Percentiles rank a stretch among this genome's conserved stretches.
phyloP scores from a whole-genome alignment of 495 filamentous ascomycete species.

The Rostrohypoxylon terebratum region DNA sequence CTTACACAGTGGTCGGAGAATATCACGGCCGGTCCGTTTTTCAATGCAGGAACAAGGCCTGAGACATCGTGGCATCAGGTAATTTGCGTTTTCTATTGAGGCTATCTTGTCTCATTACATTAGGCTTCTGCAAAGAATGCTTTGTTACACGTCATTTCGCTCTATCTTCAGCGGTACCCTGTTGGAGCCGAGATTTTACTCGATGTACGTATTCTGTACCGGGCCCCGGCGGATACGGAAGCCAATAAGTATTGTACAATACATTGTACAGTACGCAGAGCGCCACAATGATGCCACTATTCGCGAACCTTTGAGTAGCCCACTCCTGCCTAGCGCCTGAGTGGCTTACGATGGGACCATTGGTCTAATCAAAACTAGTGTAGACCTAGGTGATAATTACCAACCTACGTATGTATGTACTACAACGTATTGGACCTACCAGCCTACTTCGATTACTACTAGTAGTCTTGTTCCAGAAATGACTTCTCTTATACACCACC shows the following conservation, averaged over 20 bases:
- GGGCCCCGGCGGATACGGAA: constrained; percentile 15
- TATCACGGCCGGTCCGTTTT: constrained; percentile 30
- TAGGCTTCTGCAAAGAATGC: constrained; percentile 43
- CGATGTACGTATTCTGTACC: constrained; percentile 20
- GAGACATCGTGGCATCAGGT: constrained; percentile 43
- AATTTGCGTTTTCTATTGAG: constrained; percentile 37
- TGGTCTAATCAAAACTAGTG: constrained; percentile 42
- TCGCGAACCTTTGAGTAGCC: constrained; percentile 6
- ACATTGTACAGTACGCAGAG: constrained; percentile 13
- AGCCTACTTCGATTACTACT: constrained; percentile 23
- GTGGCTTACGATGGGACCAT: constrained; percentile 30
- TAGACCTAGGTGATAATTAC: background rate
- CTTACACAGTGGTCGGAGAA: constrained; percentile 37
- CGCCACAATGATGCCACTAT: constrained; percentile 1
- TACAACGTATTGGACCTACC: too few species aligned
- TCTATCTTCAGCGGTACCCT: constrained; percentile 31
- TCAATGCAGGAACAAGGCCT: constrained; percentile 45
- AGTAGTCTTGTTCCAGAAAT: constrained; percentile 14
- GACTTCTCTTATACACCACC: constrained; percentile 30
- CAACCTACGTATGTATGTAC: too few species aligned
- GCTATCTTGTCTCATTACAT: constrained; percentile 33
- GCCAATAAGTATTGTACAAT: constrained; percentile 2
- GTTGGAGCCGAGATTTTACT: constrained; percentile 31
- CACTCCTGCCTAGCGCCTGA: background rate
- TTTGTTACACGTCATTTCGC: constrained; percentile 41